phyloP scores from a whole-genome alignment of 2,329 filamentous ascomycete genomes.

The Ceratocystis albifundus region DNA sequence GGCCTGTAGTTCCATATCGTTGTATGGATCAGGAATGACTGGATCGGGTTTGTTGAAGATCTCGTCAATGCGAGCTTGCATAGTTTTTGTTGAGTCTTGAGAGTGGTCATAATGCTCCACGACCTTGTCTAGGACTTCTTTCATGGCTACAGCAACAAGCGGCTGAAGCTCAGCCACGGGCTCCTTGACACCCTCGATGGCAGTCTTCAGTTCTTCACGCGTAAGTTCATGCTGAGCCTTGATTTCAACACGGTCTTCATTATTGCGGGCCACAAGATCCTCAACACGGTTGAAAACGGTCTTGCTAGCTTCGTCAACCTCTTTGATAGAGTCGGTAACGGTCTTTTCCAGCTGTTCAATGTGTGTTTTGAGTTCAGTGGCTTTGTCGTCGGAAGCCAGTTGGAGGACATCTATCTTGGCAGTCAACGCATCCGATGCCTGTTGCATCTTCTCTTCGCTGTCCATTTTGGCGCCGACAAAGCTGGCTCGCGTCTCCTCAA shows the following conservation, averaged over 20 bases:
- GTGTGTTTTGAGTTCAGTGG: constrained; percentile 62
- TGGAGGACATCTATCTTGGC: constrained; percentile 32
- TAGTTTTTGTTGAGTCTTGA: constrained; percentile 48
- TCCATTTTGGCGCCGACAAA: constrained; percentile 73
- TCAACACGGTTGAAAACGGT: constrained; percentile 76
- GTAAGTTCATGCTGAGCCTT: constrained; percentile 75
- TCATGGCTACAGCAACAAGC: constrained; percentile 73
- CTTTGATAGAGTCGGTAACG: constrained; percentile 72
- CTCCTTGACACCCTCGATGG: constrained; percentile 61
- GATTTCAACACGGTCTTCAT: constrained; percentile 60
- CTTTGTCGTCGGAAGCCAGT: not conserved
- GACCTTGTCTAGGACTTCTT: constrained; percentile 72
- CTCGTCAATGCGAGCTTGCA: constrained; percentile 51
- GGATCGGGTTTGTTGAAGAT: constrained; percentile 46
- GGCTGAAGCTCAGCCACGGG: constrained; percentile 76
- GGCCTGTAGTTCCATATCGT: constrained; percentile 33
- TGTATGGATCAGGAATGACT: constrained; percentile 49
- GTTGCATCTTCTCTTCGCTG: constrained; percentile 62
- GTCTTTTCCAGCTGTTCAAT: constrained; percentile 74
- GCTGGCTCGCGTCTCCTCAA: constrained; percentile 74
- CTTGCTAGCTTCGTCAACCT: constrained; percentile 76
- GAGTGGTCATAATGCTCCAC: constrained; percentile 83
- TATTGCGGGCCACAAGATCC: constrained; percentile 61
- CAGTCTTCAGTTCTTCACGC: constrained; percentile 60
- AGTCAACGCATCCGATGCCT: constrained; percentile 43